Base-by-base conservation (phyloP, 192 early-diverging fungal genomes). In the Coemansia sp. region DNA sequence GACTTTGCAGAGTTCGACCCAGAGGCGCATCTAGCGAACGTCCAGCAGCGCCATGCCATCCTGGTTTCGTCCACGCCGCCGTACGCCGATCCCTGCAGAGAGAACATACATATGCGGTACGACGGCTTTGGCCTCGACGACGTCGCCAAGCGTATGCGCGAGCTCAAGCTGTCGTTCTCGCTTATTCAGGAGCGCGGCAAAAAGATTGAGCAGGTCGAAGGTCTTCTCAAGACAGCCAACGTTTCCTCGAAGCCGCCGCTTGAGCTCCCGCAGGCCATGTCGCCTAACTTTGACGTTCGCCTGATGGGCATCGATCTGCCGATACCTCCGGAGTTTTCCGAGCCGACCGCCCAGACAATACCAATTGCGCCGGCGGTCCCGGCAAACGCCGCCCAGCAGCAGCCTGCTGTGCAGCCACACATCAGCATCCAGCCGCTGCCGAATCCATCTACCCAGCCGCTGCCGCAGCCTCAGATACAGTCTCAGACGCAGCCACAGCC, bases 141-240 rank as follows among this genome's bases (percentile, higher is more conserved):
- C 25, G 69, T 81, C 18, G 72, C 69, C 22, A 58, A 49, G 28
- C 61, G 78, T 19, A 81, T 81, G 78, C 65, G 73, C 39, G 78
- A 81, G 36, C 65, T 74, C 53, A 72, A 72, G 10, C 48, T 81
- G n/a, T 75, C 78, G 54, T 74, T 81, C 30, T 81, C 78, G 64
- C 71, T 79, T 16, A 61, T 79, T 3, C 68, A 67, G 60, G 70
- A 79, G 61, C 71, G 76, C 23, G 76, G 71, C 14, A 73, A 66
- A 58, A 46, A 36, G 45, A 69, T 79, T 32, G 76, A 74, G 23
- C 63, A 70, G 51, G 50, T 79, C 34, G 76, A 79, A 56, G 55
- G 42, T 3, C 50, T 79, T 53, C 32, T 79, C 1, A 69, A 62
- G 54, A 45, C 71, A 1, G 76, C 76, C 29, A 79, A 79, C 24